Percentiles rank a stretch among this genome's conserved stretches.
Conservation (phyloP, 805 yeast genomes). For the Metschnikowia dekortorum region DNA sequence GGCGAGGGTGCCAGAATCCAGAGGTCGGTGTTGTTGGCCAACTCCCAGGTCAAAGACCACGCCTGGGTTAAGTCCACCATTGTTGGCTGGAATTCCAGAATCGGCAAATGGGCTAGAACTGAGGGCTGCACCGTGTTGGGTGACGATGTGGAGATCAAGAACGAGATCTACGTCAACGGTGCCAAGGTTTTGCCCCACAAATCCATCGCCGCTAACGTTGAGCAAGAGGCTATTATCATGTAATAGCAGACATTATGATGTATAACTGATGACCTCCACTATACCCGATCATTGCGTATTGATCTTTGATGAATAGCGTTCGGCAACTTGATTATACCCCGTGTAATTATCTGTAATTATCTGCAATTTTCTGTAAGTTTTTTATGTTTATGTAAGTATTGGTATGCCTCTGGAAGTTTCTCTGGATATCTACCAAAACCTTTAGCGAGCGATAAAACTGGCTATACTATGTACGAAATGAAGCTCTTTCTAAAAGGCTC, state of each 20-base stretch:
- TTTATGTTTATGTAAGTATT: too few relatives aligned
- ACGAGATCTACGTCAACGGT: constrained; percentile 98
- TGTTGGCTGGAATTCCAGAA: constrained; percentile 98
- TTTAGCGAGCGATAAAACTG: neutral
- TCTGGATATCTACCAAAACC: neutral
- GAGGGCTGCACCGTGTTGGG: constrained; percentile 98
- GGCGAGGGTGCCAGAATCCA: constrained; percentile 99
- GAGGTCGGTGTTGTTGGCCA: constrained; percentile 87
- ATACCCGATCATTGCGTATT: neutral
- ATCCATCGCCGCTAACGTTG: constrained; percentile 92
- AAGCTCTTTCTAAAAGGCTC: constrained; percentile 47
- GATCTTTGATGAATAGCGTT: too few relatives aligned
- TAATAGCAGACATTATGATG: constrained; percentile 31
- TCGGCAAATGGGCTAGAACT: constrained; percentile 98
- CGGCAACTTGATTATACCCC: too few relatives aligned
- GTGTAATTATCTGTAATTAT: too few relatives aligned
- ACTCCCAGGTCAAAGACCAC: constrained; percentile 92
- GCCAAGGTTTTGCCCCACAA: constrained; percentile 99
- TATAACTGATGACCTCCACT: neutral
- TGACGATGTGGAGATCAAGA: constrained; percentile 97
- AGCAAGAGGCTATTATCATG: constrained; percentile 98
- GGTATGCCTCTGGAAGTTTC: too few relatives aligned
- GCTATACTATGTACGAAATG: constrained; percentile 6
- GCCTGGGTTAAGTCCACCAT: constrained; percentile 97
- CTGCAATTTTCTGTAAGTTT: too few relatives aligned